Conservation (phyloP, 768 basidiomycete genomes). For the Xerocomellus chrysenteron region DNA sequence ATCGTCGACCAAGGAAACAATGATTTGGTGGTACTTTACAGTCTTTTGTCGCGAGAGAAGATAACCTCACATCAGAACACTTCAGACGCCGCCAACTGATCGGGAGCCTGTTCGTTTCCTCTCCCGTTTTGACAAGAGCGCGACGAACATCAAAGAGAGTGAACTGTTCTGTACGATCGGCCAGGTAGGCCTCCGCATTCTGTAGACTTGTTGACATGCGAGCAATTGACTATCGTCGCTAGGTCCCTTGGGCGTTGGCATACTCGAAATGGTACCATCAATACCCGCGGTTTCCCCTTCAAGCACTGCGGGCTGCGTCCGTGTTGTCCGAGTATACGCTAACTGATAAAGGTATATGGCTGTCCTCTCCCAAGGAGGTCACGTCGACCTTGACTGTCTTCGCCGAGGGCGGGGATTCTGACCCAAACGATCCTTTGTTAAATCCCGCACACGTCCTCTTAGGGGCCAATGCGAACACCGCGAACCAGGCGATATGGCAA, state of each 20-base stretch:
- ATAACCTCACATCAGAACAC: background rate
- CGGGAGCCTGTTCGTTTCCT: conserved; percentile 47
- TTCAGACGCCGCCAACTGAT: conserved; percentile 29
- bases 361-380: conserved; percentile 39
- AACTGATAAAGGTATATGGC: conserved; percentile 50
- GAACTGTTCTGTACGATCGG: conserved; percentile 48
- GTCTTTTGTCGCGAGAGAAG: background rate
- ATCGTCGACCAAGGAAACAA: conserved; percentile 46
- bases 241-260: conserved; percentile 55
- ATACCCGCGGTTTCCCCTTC: conserved; percentile 50
- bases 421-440: conserved; percentile 40
- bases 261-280: conserved; percentile 62
- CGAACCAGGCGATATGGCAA: conserved; percentile 31
- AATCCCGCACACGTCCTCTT: conserved; percentile 49
- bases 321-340: conserved; percentile 52
- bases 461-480: conserved; percentile 28
- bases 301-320: conserved; percentile 49
- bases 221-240: background rate
- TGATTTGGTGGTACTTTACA: conserved; percentile 36
- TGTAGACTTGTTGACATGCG: background rate
- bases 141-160: conserved; percentile 59
- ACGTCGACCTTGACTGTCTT: conserved; percentile 37
- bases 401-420: conserved; percentile 41
- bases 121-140: conserved; percentile 57
- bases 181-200: conserved; percentile 33